Base-by-base conservation (phyloP, 176 grass and related monocot genomes). In the Elymus sibiricus region DNA sequence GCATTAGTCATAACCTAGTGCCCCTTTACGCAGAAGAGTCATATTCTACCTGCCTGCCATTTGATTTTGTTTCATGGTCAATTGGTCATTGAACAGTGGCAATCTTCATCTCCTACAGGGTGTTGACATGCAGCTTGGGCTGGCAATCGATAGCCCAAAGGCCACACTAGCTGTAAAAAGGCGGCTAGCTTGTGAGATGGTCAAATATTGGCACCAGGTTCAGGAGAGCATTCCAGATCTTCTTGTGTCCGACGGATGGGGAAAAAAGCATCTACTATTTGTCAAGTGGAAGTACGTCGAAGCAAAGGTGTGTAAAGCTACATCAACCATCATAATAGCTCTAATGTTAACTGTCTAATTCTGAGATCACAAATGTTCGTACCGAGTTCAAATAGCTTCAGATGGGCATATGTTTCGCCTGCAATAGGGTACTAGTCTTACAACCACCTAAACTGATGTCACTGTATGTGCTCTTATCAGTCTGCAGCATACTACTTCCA, bases 401-500 rank as follows among this genome's bases (percentile, higher is more conserved):
- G 9, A 55, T 74, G 28, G 28, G 3, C 6, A 40, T 13, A 58
- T 26, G 12, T 64, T 60, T 44, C 0, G 0, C 47, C 25, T 84
- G 58, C 25, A 79, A 64, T 74, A 73, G 3, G n/a, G 14, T 32
- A 68, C 58, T 39, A 64, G 25, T 67, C 17, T 12, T 76, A 5
- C n/a, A 85, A 70, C 32, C 56, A 82, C 42, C 84, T 83, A 42
- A 51, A 35, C 16, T 87, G 51, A 79, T 5, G 56, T 70, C 15
- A 29, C 38, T 58, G 56, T 59, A 47, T 75, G 87, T 70, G 25
- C 62, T 47, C 73, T 82, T 83, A 9, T 43, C 84, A 99, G 97
- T 94, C 94, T 75, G 97, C 94, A 74, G 97, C 94, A 64, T 96
- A 99, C 76, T 99, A 99, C 86, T 99, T 96, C 85, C 97, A 99